Percentiles rank a stretch among this genome's conserved stretches.
These are phyloP conservation scores for Aquilaria agallochum DNA, from an alignment of 441 rosid species.

Conservation along the genomic window DNA sequence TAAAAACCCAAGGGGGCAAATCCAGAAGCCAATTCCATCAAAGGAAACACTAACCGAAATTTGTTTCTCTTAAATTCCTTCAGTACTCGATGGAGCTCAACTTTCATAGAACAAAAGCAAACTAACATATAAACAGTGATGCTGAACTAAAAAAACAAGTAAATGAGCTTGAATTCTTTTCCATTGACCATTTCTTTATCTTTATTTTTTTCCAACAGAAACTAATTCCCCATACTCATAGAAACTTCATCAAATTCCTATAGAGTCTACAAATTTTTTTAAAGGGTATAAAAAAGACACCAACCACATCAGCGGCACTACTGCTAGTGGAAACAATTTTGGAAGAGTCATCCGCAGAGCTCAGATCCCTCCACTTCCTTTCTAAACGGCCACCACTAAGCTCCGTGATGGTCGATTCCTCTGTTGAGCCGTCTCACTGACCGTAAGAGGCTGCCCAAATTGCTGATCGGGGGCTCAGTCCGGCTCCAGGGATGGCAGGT, in stretches of 20 bases:
- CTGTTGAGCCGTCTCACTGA: conserved; percentile 49
- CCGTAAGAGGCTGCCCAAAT: conserved; percentile 39
- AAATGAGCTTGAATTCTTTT: no score
- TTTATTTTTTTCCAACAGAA: no score
- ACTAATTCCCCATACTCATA: no score
- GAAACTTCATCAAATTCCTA: background rate
- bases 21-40: no score
- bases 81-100: no score
- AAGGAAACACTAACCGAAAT: no score
- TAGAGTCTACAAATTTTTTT: background rate
- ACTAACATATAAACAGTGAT: no score
- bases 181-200: no score
- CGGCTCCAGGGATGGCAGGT: conserved; percentile 17
- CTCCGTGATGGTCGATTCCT: conserved; percentile 82
- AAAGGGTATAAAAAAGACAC: conserved; percentile 11
- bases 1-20: no score
- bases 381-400: conserved; percentile 58
- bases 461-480: conserved; percentile 55
- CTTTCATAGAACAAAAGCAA: no score
- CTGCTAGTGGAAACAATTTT: conserved; percentile 77
- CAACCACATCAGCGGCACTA: conserved; percentile 74
- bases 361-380: conserved; percentile 66
- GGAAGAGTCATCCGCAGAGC: conserved; percentile 72
- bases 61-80: no score
- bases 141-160: no score